A percentile compares a stretch with the other conserved stretches of the same genome.
These are phyloP conservation scores for Aaosphaeria arxii DNA, from an alignment of 2,329 filamentous ascomycete species.

Conservation along the genomic window DNA sequence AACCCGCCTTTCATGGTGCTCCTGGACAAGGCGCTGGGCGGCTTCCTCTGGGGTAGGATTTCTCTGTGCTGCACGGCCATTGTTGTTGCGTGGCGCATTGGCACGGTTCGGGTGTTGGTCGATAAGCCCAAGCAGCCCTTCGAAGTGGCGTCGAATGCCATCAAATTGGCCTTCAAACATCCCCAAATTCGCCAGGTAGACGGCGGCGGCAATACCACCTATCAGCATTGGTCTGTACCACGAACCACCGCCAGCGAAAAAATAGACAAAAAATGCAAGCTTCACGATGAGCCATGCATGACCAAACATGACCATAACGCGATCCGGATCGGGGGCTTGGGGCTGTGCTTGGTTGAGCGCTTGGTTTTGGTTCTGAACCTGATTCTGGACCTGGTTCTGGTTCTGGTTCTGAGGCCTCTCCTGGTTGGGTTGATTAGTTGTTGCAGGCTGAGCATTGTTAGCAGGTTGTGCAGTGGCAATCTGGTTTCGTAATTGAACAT, in stretches of 20 bases:
- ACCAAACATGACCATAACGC: slow-evolving; percentile 21
- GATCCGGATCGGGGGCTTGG: slow-evolving; percentile 18
- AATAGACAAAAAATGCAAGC: slow-evolving; percentile 57
- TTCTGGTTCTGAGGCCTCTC: slow-evolving; percentile 8
- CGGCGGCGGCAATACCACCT: slow-evolving; percentile 35
- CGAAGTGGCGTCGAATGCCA: slow-evolving; percentile 42
- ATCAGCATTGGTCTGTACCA: slow-evolving; percentile 41
- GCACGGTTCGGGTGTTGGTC: neutral
- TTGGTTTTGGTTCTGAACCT: slow-evolving; percentile 6
- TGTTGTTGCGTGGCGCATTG: neutral
- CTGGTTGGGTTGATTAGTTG: slow-evolving; percentile 9
- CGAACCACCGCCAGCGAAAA: slow-evolving; percentile 49
- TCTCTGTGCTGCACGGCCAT: neutral
- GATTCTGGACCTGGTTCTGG: slow-evolving; percentile 8
- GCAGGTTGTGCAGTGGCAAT: slow-evolving; percentile 4
- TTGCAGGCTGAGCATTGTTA: slow-evolving; percentile 11
- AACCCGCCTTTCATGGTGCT: slow-evolving; percentile 26
- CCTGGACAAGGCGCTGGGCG: slow-evolving; percentile 38
- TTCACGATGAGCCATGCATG: slow-evolving; percentile 59
- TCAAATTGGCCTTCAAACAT: slow-evolving; percentile 41
- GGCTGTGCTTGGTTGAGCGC: neutral
- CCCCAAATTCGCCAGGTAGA: slow-evolving; percentile 43
- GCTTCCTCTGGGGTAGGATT: slow-evolving; percentile 39
- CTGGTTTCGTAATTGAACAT: slow-evolving; percentile 14
- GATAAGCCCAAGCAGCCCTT: slow-evolving; percentile 35